These are phyloP conservation scores for Monascus purpureus DNA, from an alignment of 495 filamentous ascomycete species.

Conservation along the genomic window DNA sequence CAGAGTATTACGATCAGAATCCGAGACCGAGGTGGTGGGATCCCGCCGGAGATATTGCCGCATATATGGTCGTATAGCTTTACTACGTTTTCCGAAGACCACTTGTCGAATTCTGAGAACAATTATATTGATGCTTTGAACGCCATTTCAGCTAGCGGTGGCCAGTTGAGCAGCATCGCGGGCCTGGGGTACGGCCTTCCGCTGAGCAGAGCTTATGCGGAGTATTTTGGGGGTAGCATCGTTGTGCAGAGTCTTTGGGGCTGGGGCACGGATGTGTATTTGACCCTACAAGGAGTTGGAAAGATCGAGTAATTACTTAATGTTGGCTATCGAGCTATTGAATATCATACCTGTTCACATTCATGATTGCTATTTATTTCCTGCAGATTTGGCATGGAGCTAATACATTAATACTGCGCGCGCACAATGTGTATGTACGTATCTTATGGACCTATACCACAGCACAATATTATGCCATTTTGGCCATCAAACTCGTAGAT, in stretches of 20 bases:
- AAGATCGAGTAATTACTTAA: constrained; percentile 40
- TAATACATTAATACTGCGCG: too few relatives aligned
- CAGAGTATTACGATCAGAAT: constrained; percentile 92
- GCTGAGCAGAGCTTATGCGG: constrained; percentile 83
- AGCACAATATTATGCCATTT: too few relatives aligned
- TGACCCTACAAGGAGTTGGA: constrained; percentile 74
- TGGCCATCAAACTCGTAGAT: too few relatives aligned
- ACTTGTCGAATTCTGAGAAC: constrained; percentile 22
- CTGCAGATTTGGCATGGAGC: too few relatives aligned
- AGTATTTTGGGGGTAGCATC: constrained; percentile 97
- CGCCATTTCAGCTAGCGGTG: constrained; percentile 53
- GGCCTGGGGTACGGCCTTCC: constrained; percentile 90
- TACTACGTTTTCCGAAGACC: constrained; percentile 74
- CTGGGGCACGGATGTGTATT: constrained; percentile 80
- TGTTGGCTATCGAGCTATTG: too few relatives aligned
- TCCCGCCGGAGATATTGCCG: constrained; percentile 62
- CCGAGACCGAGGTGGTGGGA: constrained; percentile 87
- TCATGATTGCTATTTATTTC: too few relatives aligned
- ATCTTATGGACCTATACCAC: too few relatives aligned
- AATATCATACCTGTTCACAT: too few relatives aligned
- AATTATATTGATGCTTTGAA: constrained; percentile 52
- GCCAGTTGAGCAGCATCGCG: constrained; percentile 64
- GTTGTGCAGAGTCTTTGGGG: constrained; percentile 87
- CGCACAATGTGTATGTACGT: too few relatives aligned
- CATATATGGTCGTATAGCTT: constrained; percentile 95